A percentile compares a stretch with the other conserved stretches of the same genome.
Conservation (phyloP, 129 eudicot species). For the Ambrosia trifida region DNA sequence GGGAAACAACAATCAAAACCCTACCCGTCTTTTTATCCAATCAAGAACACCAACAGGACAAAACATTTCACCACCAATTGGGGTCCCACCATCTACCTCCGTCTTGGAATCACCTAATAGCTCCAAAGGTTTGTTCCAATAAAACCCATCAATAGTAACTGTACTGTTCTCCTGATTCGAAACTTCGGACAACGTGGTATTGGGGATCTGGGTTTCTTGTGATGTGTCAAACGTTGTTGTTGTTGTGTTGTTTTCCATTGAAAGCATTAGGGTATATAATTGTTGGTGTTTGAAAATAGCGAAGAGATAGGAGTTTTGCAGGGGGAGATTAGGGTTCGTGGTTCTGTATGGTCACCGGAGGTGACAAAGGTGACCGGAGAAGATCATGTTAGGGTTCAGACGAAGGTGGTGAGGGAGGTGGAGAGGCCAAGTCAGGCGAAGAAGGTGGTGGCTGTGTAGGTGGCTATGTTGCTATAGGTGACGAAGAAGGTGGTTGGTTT, state of each 20-base stretch:
- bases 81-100: constrained; percentile 46
- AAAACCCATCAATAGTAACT: constrained; percentile 14
- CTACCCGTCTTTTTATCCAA: constrained; percentile 29
- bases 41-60: constrained; percentile 37
- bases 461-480: no score
- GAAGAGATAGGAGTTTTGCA: constrained; percentile 16
- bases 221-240: constrained; percentile 23
- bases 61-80: constrained; percentile 28
- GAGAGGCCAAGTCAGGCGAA: no score
- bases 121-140: constrained; percentile 24
- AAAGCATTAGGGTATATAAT: not conserved
- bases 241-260: constrained; percentile 50
- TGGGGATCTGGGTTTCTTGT: constrained; percentile 25
- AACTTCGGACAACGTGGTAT: constrained; percentile 1
- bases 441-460: no score
- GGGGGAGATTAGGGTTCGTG: not conserved
- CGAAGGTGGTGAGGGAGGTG: no score
- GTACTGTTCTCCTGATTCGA: constrained; percentile 11
- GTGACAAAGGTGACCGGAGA: no score
- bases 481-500: no score
- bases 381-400: no score
- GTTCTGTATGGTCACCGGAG: no score
- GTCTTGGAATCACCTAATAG: constrained; percentile 18
- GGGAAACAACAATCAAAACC: constrained; percentile 40
- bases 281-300: constrained; percentile 1